Evolutionary conservation across 192 early-diverging fungal genomes (phyloP), one percentile per base, ranked within the genome.

Genomic region (Backusella tarrabulga): DNA sequence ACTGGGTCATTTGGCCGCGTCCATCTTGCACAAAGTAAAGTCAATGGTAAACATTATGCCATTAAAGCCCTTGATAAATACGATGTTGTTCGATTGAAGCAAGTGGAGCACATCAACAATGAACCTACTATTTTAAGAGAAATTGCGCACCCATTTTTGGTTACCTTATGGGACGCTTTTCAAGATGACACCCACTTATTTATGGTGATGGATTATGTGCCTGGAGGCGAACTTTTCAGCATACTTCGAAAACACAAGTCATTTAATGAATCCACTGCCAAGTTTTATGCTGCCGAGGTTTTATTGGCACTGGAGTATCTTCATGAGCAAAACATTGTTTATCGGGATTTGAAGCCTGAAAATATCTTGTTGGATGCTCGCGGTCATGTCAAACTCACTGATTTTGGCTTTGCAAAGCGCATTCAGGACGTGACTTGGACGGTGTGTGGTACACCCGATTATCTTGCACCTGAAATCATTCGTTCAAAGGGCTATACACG

Each of bases 51-150:
- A 76, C 95, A 93, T 84, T 96, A 96, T 79, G 95, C 97, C 7
- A 97, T 97, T 91, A 97, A 98, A 79, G 96, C 97, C 5, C 86
- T 98, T 73, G 91, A 93, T 69, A 98, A 98, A 82, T 79, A 90
- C 70, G 95, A 98, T 69, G 92, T 98, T 6, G 95, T 98, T 68
- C 91, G 93, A 35, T 86, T 94, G 78, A 94, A 93, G 82, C 96
- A 97, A 79, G 95, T 98, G n/a, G 96, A 97, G 82, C 96, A 98
- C 76, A 97, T 93, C 68, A 93, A 97, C 81, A 97, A 96, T 87
- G 97, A 98, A 83, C 92, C 92, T 80, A 86, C 87, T 41, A 97
- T 99, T 70, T 87, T 99, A 17, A 92, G 92, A 42, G 86, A 89
- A 75, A 89, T 97, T 67, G 85, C 90, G 78, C 92, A 92, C 76